These are phyloP conservation scores for Luvunga scandens DNA, from an alignment of 345 rosid genomes.

Conservation along the genomic window DNA sequence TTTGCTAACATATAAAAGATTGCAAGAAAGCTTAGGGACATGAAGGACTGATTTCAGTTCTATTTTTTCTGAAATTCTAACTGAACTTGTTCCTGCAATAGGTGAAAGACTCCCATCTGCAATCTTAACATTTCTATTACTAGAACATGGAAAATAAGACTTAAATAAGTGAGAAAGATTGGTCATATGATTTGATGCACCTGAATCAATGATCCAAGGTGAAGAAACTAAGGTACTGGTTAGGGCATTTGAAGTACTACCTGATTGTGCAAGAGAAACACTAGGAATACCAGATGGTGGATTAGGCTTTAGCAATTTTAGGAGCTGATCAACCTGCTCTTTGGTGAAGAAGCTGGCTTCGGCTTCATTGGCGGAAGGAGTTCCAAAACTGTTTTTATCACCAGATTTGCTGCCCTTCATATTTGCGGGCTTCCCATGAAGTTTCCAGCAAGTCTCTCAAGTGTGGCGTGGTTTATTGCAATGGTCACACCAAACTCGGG, in stretches of 20 bases:
- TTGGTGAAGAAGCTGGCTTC: neutral
- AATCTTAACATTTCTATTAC: neutral
- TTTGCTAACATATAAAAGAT: neutral
- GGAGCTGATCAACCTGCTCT: neutral
- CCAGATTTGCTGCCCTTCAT: neutral
- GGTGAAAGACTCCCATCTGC: too few relatives aligned
- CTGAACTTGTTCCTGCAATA: too few relatives aligned
- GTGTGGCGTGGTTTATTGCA: too few relatives aligned
- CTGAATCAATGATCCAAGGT: neutral
- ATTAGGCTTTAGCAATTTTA: too few relatives aligned
- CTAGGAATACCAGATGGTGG: neutral
- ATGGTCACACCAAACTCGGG: too few relatives aligned
- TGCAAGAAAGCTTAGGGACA: too few relatives aligned
- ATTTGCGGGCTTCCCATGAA: neutral
- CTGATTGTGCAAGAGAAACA: too few relatives aligned
- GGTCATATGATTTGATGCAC: neutral
- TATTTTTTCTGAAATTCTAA: too few relatives aligned
- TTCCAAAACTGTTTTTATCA: too few relatives aligned
- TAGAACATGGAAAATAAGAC: neutral
- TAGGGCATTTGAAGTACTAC: neutral
- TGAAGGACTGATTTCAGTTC: too few relatives aligned
- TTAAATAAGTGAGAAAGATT: neutral
- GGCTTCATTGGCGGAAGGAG: neutral
- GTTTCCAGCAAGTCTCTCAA: neutral
- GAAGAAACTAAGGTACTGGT: too few relatives aligned